phyloP scores from a whole-genome alignment of 441 rosid species.

The Hypseocharis bilobata region DNA sequence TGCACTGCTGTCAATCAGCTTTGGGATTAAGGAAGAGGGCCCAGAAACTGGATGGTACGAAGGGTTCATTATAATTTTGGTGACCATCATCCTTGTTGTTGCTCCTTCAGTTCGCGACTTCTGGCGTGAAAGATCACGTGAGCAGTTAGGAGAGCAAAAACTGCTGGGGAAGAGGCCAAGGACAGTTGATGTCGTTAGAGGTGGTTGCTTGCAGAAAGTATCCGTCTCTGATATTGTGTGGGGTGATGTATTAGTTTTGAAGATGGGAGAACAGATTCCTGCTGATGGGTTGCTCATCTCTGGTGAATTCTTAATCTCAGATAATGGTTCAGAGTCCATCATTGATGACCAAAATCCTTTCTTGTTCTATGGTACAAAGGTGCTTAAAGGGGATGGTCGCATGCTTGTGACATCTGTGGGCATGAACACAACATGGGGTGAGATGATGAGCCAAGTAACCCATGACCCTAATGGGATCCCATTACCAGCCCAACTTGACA shows the following conservation, averaged over 20 bases:
- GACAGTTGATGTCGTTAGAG: conserved; percentile 9
- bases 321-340: background rate
- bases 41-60: conserved; percentile 9
- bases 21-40: conserved; percentile 8
- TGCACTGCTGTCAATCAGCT: background rate
- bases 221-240: background rate
- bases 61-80: conserved; percentile 3
- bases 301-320: background rate
- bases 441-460: background rate
- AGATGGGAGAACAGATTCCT: conserved; percentile 3
- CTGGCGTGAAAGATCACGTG: background rate
- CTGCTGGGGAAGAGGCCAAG: background rate
- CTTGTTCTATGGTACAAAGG: conserved; percentile 11
- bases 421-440: conserved; percentile 4
- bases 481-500: conserved; percentile 12
- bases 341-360: conserved; percentile 12
- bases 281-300: conserved; percentile 14
- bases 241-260: conserved; percentile 15
- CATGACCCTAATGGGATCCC: background rate
- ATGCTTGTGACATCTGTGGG: conserved; percentile 16
- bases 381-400: conserved; percentile 2
- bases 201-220: background rate
- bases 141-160: background rate
- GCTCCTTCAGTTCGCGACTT: background rate
- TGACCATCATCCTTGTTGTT: background rate